Conservation (phyloP, 2,329 filamentous ascomycete genomes). For the Paecilomyces fulvus region DNA sequence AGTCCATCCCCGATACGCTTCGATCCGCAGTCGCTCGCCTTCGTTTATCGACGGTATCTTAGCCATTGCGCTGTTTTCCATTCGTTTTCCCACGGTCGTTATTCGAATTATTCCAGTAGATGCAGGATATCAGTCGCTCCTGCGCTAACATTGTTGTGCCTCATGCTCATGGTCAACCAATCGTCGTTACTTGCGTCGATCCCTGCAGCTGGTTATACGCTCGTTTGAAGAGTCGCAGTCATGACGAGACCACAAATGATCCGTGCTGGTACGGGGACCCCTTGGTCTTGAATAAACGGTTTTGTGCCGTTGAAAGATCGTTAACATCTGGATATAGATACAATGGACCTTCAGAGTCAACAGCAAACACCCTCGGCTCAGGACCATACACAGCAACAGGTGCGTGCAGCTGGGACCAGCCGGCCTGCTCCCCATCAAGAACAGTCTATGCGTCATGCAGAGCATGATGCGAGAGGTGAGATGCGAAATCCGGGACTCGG, state of each 20-base stretch:
- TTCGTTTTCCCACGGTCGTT: background rate
- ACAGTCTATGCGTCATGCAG: conserved; percentile 70
- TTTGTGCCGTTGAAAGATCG: background rate
- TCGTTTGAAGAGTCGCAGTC: conserved; percentile 4
- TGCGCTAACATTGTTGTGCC: background rate
- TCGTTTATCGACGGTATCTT: background rate
- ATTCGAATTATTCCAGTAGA: background rate
- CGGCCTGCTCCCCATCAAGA: conserved; percentile 73
- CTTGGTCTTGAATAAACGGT: background rate
- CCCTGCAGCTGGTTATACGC: background rate
- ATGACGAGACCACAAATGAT: conserved; percentile 39
- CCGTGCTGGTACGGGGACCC: conserved; percentile 32
- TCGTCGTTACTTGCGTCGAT: background rate
- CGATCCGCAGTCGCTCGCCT: background rate
- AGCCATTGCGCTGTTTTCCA: background rate
- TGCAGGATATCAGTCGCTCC: background rate
- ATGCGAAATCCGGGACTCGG: conserved; percentile 53
- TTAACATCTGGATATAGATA: conserved; percentile 51
- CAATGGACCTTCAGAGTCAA: conserved; percentile 86
- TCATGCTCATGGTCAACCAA: background rate
- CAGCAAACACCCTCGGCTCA: conserved; percentile 67
- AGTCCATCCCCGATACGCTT: background rate
- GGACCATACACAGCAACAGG: conserved; percentile 59
- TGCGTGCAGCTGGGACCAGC: conserved; percentile 43
- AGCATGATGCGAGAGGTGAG: conserved; percentile 67